Evolutionary conservation across 495 filamentous ascomycete genomes (phyloP).

Genomic region (Pseudotulostoma volvatum): DNA sequence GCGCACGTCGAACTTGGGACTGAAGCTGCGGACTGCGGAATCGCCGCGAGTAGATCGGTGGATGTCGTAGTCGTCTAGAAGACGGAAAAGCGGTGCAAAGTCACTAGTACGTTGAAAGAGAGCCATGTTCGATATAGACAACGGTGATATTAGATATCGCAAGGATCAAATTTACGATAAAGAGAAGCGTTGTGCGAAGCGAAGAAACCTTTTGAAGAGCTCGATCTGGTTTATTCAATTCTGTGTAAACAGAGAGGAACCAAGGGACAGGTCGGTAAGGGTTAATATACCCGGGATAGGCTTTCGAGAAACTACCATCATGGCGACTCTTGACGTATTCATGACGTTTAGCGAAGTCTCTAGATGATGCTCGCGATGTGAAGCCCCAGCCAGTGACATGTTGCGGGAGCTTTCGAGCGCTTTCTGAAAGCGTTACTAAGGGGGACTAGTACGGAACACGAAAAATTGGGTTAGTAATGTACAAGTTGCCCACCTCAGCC

Average conservation of each 20-base stretch:
- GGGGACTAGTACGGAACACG: too few relatives aligned
- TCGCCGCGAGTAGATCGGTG: conserved; percentile 17
- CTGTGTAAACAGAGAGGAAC: not conserved
- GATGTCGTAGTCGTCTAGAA: conserved; percentile 29
- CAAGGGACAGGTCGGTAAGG: not conserved
- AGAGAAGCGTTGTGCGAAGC: too few relatives aligned
- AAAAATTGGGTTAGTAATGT: too few relatives aligned
- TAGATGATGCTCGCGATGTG: not conserved
- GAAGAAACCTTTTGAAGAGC: not conserved
- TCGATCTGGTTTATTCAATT: not conserved
- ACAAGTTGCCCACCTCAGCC: too few relatives aligned
- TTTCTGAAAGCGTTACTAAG: too few relatives aligned
- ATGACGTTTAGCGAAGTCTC: not conserved
- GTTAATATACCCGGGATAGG: not conserved
- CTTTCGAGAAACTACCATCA: not conserved
- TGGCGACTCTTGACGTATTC: not conserved
- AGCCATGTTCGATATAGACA: conserved; percentile 18
- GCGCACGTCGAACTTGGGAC: conserved; percentile 67
- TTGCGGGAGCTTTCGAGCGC: too few relatives aligned
- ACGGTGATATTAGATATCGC: conserved; percentile 1
- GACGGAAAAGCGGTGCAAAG: conserved; percentile 30
- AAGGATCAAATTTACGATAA: not conserved
- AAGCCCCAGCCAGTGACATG: too few relatives aligned
- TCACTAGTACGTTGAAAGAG: conserved; percentile 23
- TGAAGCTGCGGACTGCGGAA: conserved; percentile 33